Percentiles rank a stretch among this genome's conserved stretches.
Conservation (phyloP, 352 stramenopile genomes). For the Saprolegnia diclina region DNA sequence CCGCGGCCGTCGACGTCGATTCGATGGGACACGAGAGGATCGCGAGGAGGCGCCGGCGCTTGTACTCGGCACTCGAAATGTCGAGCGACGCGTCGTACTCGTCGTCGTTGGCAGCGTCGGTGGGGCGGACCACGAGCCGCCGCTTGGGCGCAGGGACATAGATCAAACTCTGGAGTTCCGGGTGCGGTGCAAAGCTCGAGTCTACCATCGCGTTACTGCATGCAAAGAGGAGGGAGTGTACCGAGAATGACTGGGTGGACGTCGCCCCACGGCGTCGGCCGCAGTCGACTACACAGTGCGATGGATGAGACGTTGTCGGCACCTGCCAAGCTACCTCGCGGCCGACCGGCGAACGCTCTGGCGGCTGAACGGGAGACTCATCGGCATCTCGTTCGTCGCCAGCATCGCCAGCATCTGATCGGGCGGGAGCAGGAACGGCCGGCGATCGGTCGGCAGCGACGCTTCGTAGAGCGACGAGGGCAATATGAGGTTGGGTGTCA, state of each 20-base stretch:
- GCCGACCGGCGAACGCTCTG: constrained; percentile 35
- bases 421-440: constrained; percentile 39
- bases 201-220: background rate
- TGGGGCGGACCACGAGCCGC: background rate
- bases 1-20: constrained; percentile 39
- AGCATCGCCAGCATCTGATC: constrained; percentile 73
- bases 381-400: constrained; percentile 55
- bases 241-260: constrained; percentile 18
- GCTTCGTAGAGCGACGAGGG: constrained; percentile 20
- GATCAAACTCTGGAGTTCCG: background rate
- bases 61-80: constrained; percentile 48
- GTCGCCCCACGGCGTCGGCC: constrained; percentile 33
- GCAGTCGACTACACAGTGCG: constrained; percentile 23
- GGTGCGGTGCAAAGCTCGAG: background rate
- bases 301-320: constrained; percentile 21
- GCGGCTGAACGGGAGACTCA: constrained; percentile 36
- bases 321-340: constrained; percentile 30
- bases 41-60: constrained; percentile 49
- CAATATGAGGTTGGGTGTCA: constrained; percentile 19
- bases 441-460: constrained; percentile 12
- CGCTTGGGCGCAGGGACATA: background rate
- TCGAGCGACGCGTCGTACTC: constrained; percentile 23
- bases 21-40: constrained; percentile 52
- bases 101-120: background rate
- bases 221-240: background rate